Evolutionary conservation across 2,329 filamentous ascomycete genomes (phyloP).

Genomic region (Aspergillus persii): DNA sequence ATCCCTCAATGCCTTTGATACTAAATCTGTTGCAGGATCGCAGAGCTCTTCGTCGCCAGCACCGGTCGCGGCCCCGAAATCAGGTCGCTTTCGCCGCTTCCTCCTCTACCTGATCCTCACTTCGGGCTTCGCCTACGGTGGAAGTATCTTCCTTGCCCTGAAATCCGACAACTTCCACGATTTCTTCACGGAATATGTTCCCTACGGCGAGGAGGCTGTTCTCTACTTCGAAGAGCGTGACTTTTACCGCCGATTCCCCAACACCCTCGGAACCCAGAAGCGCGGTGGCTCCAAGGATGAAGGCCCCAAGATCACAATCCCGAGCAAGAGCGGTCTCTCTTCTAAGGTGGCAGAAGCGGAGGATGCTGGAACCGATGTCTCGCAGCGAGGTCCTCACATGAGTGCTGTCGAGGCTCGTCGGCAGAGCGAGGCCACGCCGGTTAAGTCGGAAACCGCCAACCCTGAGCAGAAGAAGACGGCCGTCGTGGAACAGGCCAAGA

Average conservation of each 20-base stretch:
- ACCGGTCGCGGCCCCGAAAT: conserved; percentile 58
- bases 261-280: conserved; percentile 50
- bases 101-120: conserved; percentile 75
- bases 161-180: conserved; percentile 98
- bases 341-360: conserved; percentile 70
- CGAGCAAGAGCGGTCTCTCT: conserved; percentile 79
- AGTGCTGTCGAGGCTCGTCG: conserved; percentile 36
- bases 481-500: conserved; percentile 32
- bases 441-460: conserved; percentile 26
- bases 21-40: conserved; percentile 38
- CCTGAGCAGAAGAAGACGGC: conserved; percentile 26
- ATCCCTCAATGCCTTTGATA: conserved; percentile 19
- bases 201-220: conserved; percentile 90
- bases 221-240: conserved; percentile 94
- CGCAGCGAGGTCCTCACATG: conserved; percentile 50
- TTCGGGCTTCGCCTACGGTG: conserved; percentile 74
- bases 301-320: conserved; percentile 75
- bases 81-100: conserved; percentile 72
- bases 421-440: conserved; percentile 25
- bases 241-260: conserved; percentile 80
- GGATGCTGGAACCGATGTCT: conserved; percentile 58
- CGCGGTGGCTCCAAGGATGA: conserved; percentile 44
- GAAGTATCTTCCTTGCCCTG: conserved; percentile 88
- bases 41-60: conserved; percentile 38
- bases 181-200: conserved; percentile 96